These are phyloP conservation scores for Aspergillus jensenii DNA, from an alignment of 2,329 filamentous ascomycete genomes.

Conservation along the genomic window DNA sequence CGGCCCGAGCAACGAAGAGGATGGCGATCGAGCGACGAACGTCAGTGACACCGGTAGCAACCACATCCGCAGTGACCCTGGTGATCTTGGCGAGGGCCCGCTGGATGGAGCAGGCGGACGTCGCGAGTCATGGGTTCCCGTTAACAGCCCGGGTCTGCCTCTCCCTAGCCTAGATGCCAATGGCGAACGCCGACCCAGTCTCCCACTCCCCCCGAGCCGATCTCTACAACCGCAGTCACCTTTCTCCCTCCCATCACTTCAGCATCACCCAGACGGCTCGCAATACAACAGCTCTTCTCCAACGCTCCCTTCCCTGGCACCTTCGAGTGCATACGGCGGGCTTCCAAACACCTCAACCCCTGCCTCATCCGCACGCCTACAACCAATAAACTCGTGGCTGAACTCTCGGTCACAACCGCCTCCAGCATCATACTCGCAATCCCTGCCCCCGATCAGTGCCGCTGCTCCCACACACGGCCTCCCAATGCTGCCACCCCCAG, in stretches of 20 bases:
- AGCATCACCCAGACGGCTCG: conserved; percentile 33
- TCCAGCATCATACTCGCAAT: conserved; percentile 37
- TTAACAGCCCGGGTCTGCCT: conserved; percentile 39
- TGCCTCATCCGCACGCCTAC: conserved; percentile 34
- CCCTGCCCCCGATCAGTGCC: conserved; percentile 39
- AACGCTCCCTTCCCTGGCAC: conserved; percentile 32
- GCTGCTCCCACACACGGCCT: conserved; percentile 30
- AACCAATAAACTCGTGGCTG: conserved; percentile 42
- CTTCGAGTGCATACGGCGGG: conserved; percentile 21
- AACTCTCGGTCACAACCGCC: conserved; percentile 31
- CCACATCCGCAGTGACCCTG: conserved; percentile 41
- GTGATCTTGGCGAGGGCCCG: conserved; percentile 30
- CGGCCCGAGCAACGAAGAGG: conserved; percentile 30
- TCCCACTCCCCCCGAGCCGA: conserved; percentile 36
- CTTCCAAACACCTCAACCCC: conserved; percentile 20
- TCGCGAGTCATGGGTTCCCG: conserved; percentile 43
- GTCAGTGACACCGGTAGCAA: conserved; percentile 43
- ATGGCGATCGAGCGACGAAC: conserved; percentile 35
- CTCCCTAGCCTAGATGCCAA: conserved; percentile 32
- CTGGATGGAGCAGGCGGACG: conserved; percentile 33
- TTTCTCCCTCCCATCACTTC: conserved; percentile 23
- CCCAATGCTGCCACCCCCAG: conserved; percentile 38
- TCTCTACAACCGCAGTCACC: conserved; percentile 25
- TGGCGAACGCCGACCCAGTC: conserved; percentile 38
- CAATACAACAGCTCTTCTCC: conserved; percentile 33